These are phyloP conservation scores for Arthrobotrys entomopaga DNA, from an alignment of 2,329 filamentous ascomycete genomes.

Conservation along the genomic window DNA sequence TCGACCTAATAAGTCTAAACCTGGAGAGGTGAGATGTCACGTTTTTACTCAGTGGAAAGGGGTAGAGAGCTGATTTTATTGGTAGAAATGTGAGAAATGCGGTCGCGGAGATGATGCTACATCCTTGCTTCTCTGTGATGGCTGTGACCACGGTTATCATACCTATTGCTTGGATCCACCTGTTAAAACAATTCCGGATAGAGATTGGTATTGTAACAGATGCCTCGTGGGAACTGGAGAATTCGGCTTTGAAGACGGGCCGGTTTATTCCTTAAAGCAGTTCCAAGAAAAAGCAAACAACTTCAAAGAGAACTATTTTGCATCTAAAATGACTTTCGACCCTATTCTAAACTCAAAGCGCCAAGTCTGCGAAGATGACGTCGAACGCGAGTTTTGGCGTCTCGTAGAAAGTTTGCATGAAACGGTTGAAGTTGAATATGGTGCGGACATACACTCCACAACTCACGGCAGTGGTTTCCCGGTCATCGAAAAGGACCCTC, in stretches of 20 bases:
- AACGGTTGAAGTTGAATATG: constrained; percentile 97
- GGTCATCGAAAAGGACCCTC: constrained; percentile 88
- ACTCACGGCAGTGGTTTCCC: constrained; percentile 98
- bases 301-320: constrained; percentile 95
- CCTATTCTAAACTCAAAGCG: constrained; percentile 81
- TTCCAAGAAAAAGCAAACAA: constrained; percentile 96
- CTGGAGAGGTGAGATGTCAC: constrained; percentile 66
- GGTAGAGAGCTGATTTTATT: constrained; percentile 59
- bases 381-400: constrained; percentile 96
- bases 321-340: constrained; percentile 87
- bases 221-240: constrained; percentile 96
- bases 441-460: constrained; percentile 96
- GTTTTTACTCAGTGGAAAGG: constrained; percentile 34
- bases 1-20: constrained; percentile 69
- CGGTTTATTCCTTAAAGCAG: constrained; percentile 90
- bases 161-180: constrained; percentile 88
- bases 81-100: constrained; percentile 84
- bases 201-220: constrained; percentile 94
- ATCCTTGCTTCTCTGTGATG: constrained; percentile 83
- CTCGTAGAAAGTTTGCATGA: constrained; percentile 93
- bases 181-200: constrained; percentile 77
- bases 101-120: constrained; percentile 78
- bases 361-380: constrained; percentile 90
- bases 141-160: constrained; percentile 89
- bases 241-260: constrained; percentile 96